Evolutionary conservation across 2,329 filamentous ascomycete species (phyloP).

Genomic region (Pseudofabraea citricarpa): DNA sequence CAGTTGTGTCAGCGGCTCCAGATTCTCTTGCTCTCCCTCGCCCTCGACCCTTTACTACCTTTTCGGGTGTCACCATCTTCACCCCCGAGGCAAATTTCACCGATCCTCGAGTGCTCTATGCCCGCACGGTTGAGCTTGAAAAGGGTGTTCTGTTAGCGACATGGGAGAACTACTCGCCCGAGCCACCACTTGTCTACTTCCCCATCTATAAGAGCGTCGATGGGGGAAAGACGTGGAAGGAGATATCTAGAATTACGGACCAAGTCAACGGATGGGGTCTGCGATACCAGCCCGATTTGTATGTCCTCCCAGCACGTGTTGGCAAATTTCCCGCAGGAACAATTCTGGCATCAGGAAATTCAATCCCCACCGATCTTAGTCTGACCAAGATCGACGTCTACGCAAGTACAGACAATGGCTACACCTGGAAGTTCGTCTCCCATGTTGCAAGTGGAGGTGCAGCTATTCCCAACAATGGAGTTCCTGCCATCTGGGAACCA

Average conservation of each 20-base stretch:
- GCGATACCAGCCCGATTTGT: constrained; percentile 66
- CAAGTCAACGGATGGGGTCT: constrained; percentile 60
- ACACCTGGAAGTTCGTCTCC: constrained; percentile 63
- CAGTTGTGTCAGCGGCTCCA: constrained; percentile 14
- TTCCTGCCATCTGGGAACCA: constrained; percentile 70
- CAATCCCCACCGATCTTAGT: constrained; percentile 45
- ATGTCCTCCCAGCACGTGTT: constrained; percentile 53
- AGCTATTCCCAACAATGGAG: constrained; percentile 51
- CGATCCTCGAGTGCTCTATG: constrained; percentile 26
- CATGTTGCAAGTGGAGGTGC: constrained; percentile 59
- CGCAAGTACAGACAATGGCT: constrained; percentile 53
- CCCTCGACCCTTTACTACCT: constrained; percentile 18
- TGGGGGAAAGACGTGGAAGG: constrained; percentile 54
- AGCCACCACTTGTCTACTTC: constrained; percentile 46
- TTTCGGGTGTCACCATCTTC: constrained; percentile 24
- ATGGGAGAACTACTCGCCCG: constrained; percentile 52
- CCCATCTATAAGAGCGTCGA: constrained; percentile 50
- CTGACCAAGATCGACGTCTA: constrained; percentile 67
- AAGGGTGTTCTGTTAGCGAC: constrained; percentile 43
- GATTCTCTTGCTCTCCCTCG: neutral
- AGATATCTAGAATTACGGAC: constrained; percentile 59
- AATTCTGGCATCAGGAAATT: constrained; percentile 48
- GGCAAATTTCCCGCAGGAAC: constrained; percentile 58
- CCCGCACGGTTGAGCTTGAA: constrained; percentile 29
- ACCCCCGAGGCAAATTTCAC: constrained; percentile 22